phyloP scores from a whole-genome alignment of 2,329 filamentous ascomycete species.

The Trichoderma breve region DNA sequence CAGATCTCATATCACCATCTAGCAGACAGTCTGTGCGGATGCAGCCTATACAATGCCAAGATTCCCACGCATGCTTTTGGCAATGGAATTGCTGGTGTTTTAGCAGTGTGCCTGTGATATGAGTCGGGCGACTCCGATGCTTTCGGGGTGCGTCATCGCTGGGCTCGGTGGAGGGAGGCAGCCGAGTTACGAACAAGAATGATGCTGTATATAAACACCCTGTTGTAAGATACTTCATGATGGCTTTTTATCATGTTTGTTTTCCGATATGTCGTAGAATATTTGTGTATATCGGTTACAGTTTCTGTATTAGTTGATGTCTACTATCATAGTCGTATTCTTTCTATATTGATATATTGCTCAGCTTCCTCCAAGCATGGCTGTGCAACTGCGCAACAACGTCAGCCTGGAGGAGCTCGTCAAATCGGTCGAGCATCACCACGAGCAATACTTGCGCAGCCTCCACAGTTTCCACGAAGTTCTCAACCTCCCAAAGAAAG shows the following conservation, averaged over 20 bases:
- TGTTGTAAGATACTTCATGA: neutral
- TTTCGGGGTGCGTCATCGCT: constrained; percentile 1
- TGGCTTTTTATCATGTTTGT: neutral
- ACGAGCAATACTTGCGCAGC: constrained; percentile 36
- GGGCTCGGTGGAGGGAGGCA: neutral
- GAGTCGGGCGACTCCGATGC: constrained; percentile 8
- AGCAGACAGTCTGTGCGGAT: neutral
- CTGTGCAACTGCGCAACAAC: constrained; percentile 23
- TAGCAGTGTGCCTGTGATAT: neutral
- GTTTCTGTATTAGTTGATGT: neutral
- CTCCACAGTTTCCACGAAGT: constrained; percentile 32
- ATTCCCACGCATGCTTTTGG: neutral
- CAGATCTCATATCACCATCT: neutral
- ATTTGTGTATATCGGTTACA: neutral
- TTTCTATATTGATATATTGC: neutral
- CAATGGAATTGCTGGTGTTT: neutral
- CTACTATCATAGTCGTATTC: neutral
- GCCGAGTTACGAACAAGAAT: neutral
- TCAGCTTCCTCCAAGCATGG: neutral
- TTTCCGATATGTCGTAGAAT: neutral
- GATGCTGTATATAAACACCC: neutral
- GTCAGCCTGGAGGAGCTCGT: constrained; percentile 35
- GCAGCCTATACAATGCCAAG: neutral
- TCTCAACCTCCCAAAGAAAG: constrained; percentile 24
- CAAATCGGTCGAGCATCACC: constrained; percentile 33